These are phyloP conservation scores for Huntiella bhutanensis DNA, from an alignment of 2,329 filamentous ascomycete genomes.

Conservation along the genomic window DNA sequence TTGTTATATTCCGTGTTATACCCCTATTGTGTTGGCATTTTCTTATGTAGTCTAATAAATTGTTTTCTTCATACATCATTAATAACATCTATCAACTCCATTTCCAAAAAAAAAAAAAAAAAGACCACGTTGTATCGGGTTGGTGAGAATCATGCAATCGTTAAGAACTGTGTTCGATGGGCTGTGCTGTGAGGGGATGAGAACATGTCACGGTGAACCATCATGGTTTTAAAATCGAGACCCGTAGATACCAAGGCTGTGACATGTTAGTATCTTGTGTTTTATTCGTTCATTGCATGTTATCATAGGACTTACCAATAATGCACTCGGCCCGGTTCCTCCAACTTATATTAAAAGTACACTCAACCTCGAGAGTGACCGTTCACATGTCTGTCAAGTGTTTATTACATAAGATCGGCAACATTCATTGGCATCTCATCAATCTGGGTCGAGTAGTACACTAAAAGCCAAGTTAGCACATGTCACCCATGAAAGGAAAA, in stretches of 20 bases:
- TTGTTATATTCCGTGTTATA: not conserved
- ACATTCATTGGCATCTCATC: slow-evolving; percentile 99
- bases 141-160: no score
- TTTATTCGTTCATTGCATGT: not conserved
- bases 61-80: no score
- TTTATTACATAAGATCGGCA: slow-evolving; percentile 37
- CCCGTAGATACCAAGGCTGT: not conserved
- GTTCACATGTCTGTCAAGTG: not conserved
- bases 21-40: not conserved
- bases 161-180: no score
- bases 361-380: slow-evolving; percentile 4
- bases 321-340: slow-evolving; percentile 11
- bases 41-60: not conserved
- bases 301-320: slow-evolving; percentile 1
- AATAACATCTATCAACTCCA: no score
- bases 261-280: not conserved
- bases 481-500: not conserved
- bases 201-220: no score
- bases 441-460: slow-evolving; percentile 92
- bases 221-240: not conserved
- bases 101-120: no score
- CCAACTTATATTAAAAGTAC: slow-evolving; percentile 10
- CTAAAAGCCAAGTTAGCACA: slow-evolving; percentile 26
- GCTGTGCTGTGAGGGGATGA: no score
- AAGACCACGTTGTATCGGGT: no score